These are phyloP conservation scores for Trametes cubensis DNA, from an alignment of 768 basidiomycete species.

Conservation along the genomic window DNA sequence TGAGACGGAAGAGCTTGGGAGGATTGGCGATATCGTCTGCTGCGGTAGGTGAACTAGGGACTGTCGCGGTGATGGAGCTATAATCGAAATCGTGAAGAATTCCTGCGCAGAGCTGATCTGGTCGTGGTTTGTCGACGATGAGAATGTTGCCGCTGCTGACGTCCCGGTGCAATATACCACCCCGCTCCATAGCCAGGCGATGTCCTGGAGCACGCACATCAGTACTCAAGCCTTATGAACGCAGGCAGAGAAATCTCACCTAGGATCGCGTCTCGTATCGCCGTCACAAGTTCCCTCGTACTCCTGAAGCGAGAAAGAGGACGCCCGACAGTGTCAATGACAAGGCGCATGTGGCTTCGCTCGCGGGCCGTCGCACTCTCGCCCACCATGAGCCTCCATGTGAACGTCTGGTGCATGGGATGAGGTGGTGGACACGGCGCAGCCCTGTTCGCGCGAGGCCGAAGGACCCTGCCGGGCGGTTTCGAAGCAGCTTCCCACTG, in stretches of 20 bases:
- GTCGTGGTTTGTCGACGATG: not conserved
- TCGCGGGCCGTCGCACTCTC: not conserved
- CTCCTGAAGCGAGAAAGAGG: constrained; percentile 9
- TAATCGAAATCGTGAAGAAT: constrained; percentile 2
- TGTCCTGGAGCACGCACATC: not conserved
- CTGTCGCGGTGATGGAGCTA: not conserved
- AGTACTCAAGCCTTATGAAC: no score
- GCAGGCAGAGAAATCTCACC: not conserved
- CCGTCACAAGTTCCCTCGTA: constrained; percentile 18
- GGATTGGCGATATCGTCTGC: not conserved
- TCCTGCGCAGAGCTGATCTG: not conserved
- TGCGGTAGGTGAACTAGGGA: not conserved
- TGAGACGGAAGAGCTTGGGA: not conserved
- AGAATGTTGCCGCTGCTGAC: constrained; percentile 10
- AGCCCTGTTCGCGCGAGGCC: no score
- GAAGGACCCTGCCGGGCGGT: no score
- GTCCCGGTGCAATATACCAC: not conserved
- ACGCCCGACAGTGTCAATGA: constrained; percentile 8
- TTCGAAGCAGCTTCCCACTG: no score
- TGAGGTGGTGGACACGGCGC: not conserved
- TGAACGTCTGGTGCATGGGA: constrained; percentile 13
- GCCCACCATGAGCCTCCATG: not conserved
- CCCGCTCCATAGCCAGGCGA: not conserved
- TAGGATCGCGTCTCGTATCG: constrained; percentile 16
- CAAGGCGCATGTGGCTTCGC: constrained; percentile 20